These are phyloP conservation scores for Lepidium sativum DNA, from an alignment of 345 rosid genomes.

Conservation along the genomic window DNA sequence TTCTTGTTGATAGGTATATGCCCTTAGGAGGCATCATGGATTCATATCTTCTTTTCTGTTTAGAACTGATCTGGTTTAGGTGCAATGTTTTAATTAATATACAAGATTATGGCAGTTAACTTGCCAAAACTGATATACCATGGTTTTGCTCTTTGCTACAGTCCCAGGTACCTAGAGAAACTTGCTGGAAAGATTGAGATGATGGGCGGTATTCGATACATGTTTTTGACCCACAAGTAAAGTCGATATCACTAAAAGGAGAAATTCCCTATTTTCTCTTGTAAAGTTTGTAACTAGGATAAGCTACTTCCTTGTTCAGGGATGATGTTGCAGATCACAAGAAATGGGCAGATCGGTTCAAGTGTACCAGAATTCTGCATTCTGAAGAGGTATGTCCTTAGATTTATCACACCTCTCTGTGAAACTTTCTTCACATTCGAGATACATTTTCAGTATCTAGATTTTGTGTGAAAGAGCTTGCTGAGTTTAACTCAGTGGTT, in stretches of 20 bases:
- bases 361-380: slow-evolving; percentile 47
- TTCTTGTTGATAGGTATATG: slow-evolving; percentile 51
- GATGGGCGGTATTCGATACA: slow-evolving; percentile 47
- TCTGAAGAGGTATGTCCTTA: slow-evolving; percentile 40
- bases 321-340: slow-evolving; percentile 68
- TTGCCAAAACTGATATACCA: not conserved
- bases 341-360: slow-evolving; percentile 49
- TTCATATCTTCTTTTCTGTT: not conserved
- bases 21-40: not conserved
- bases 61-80: not conserved
- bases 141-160: slow-evolving; percentile 20
- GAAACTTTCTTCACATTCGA: not conserved
- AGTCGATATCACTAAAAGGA: not conserved
- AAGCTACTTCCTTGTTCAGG: slow-evolving; percentile 30
- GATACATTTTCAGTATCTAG: not conserved
- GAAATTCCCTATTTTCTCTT: not conserved
- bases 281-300: not conserved
- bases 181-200: slow-evolving; percentile 40
- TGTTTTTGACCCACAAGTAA: slow-evolving; percentile 63
- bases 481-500: not conserved
- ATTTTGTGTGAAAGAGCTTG: not conserved
- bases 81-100: not conserved
- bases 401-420: not conserved
- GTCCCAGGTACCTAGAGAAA: slow-evolving; percentile 51
- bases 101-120: not conserved